Base-by-base conservation (phyloP, 805 yeast species). In the Danielia oregonensis region DNA sequence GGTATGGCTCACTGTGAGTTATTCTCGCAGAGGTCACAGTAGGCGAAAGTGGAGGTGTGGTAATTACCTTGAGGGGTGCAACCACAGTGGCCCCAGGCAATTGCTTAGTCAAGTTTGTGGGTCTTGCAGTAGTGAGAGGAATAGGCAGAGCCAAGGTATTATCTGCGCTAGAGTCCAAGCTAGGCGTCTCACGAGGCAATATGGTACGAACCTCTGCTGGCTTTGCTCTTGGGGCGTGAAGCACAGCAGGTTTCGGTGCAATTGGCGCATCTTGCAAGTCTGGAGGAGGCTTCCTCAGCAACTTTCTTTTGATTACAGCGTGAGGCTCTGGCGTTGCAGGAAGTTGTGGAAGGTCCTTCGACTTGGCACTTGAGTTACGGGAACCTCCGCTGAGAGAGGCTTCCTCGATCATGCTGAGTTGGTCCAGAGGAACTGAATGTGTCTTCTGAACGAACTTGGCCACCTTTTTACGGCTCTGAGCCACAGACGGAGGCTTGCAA, bases 361-460 rank as follows among this genome's bases (percentile, higher is more conserved):
- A 37, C n/a, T 44, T 53, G 4, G 57, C 31, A 32, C 68, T 65
- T 5, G 66, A 43, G 6, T 39, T 34, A 38, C 70, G 51, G 4
- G 69, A 61, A n/a, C n/a, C n/a, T n/a, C n/a, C n/a, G 32, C 55
- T 49, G 3, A 37, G 33, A 2, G 68, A 58, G 19, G 51, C 59
- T 36, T 68, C 73, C 42, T 67, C 71, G 13, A 68, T 67, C 26
- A 66, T 57, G 43, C 73, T 68, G 32, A 68, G 55, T 29, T 58
- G 69, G 41, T 66, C 71, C 12, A 43, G 49, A 1, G 58, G 52
- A 32, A 53, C 33, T 1, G 43, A 19, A 13, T 46, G 46, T 8
- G 52, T 40, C 26, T 45, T 50, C 12, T 47, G 33, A 2, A 43
- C 48, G 6, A 51, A 40, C 31, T 52, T 58, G 33, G 51, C 53